Percentiles rank a stretch among this genome's conserved stretches.
Conservation (phyloP, 768 basidiomycete genomes). For the Boletus tomentosulus region DNA sequence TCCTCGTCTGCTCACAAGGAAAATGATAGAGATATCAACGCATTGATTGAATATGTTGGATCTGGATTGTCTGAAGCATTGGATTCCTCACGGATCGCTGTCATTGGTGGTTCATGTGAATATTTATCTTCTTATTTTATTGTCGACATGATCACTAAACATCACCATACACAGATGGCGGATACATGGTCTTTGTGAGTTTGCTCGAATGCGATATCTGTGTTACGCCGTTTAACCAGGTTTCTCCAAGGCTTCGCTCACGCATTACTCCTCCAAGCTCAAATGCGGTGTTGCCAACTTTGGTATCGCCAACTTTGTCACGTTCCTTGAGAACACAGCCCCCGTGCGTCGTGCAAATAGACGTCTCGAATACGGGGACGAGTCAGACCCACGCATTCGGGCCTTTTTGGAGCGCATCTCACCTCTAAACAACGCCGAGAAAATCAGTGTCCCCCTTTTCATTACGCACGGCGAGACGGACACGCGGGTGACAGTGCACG, state of each 20-base stretch:
- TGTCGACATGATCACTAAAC: neutral
- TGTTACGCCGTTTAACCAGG: neutral
- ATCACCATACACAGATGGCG: slow-evolving; percentile 28
- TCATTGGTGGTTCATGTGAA: slow-evolving; percentile 40
- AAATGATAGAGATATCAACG: slow-evolving; percentile 34
- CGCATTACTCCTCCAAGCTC: slow-evolving; percentile 39
- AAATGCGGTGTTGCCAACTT: slow-evolving; percentile 40
- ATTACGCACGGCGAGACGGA: slow-evolving; percentile 43
- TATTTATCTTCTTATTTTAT: neutral
- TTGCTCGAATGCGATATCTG: neutral
- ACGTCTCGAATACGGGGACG: slow-evolving; percentile 41
- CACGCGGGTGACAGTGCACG: slow-evolving; percentile 36
- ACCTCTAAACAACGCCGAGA: slow-evolving; percentile 35
- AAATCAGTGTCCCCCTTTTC: slow-evolving; percentile 34
- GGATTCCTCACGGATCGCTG: slow-evolving; percentile 36
- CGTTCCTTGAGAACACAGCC: slow-evolving; percentile 42
- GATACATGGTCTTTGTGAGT: slow-evolving; percentile 39
- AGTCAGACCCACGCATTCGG: slow-evolving; percentile 34
- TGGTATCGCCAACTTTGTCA: slow-evolving; percentile 38
- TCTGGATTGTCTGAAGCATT: slow-evolving; percentile 31
- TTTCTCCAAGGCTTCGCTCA: slow-evolving; percentile 33
- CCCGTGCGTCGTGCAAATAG: slow-evolving; percentile 32
- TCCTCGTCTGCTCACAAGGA: neutral
- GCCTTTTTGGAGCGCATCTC: slow-evolving; percentile 38
- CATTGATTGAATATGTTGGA: slow-evolving; percentile 35